Conservation (phyloP, 768 basidiomycete genomes). For the Amanita rimosa region DNA sequence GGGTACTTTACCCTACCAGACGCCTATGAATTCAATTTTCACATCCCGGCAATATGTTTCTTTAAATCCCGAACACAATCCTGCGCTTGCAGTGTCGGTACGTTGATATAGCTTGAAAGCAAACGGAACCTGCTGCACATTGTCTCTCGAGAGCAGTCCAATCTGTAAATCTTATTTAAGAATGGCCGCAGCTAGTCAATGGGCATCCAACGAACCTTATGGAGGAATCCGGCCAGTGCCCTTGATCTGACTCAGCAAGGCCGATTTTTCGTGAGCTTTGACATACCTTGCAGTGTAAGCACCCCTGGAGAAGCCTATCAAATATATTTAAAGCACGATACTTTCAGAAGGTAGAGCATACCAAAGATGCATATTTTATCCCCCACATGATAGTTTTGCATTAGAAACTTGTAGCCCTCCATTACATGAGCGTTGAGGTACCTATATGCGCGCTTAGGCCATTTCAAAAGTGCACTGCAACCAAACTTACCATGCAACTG, state of each 20-base stretch:
- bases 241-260: conserved; percentile 22
- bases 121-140: conserved; percentile 58
- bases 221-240: conserved; percentile 64
- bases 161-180: conserved; percentile 28
- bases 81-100: conserved; percentile 29
- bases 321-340: not conserved
- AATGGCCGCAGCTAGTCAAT: not conserved
- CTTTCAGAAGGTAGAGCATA: conserved; percentile 14
- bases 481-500: conserved; percentile 53
- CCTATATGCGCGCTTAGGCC: conserved; percentile 24
- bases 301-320: conserved; percentile 62
- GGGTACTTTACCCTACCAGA: conserved; percentile 39
- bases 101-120: conserved; percentile 65
- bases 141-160: conserved; percentile 59
- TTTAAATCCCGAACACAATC: conserved; percentile 58
- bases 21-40: conserved; percentile 67
- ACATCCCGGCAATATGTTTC: conserved; percentile 58
- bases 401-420: conserved; percentile 67
- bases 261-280: conserved; percentile 8
- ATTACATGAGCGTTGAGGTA: conserved; percentile 63
- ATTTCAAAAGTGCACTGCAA: not conserved
- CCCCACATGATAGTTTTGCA: conserved; percentile 66
- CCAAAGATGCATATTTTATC: conserved; percentile 72
- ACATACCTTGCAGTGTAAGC: conserved; percentile 37
- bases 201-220: conserved; percentile 35